Conservation (phyloP, 371 early-diverging fungal species). For the Encephalitozoon cuniculi region DNA sequence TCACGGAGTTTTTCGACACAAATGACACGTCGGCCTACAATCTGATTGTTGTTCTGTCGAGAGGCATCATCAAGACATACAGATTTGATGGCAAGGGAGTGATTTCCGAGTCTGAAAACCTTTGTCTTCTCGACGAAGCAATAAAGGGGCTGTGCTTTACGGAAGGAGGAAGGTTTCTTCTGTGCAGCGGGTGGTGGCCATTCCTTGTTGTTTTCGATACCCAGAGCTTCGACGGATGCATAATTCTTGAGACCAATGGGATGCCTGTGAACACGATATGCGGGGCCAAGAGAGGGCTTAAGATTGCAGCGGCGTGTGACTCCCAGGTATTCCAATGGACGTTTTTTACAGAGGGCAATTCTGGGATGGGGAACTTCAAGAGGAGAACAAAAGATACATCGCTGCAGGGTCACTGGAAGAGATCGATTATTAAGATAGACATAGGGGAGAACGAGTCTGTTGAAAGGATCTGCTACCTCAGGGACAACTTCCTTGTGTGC, state of each 20-base stretch:
- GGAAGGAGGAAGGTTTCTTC: conserved; percentile 54
- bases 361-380: conserved; percentile 35
- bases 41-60: conserved; percentile 39
- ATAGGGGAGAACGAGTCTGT: conserved; percentile 7
- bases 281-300: conserved; percentile 50
- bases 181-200: conserved; percentile 57
- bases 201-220: conserved; percentile 56
- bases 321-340: conserved; percentile 32
- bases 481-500: conserved; percentile 38
- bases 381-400: neutral
- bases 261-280: conserved; percentile 45
- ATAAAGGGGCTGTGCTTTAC: conserved; percentile 58
- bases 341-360: conserved; percentile 20
- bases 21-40: conserved; percentile 14
- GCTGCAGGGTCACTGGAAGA: conserved; percentile 40
- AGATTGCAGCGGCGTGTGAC: conserved; percentile 45
- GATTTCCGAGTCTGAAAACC: conserved; percentile 32
- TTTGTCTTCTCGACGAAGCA: conserved; percentile 28
- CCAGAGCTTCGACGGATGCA: conserved; percentile 35
- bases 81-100: conserved; percentile 4
- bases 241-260: conserved; percentile 57
- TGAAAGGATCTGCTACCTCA: conserved; percentile 45
- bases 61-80: conserved; percentile 37
- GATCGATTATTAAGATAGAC: conserved; percentile 13
- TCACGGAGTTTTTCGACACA: conserved; percentile 51